Evolutionary conservation across 2,329 filamentous ascomycete genomes (phyloP), one percentile per base, ranked within the genome.

Genomic region (Neofusicoccum laricinum): DNA sequence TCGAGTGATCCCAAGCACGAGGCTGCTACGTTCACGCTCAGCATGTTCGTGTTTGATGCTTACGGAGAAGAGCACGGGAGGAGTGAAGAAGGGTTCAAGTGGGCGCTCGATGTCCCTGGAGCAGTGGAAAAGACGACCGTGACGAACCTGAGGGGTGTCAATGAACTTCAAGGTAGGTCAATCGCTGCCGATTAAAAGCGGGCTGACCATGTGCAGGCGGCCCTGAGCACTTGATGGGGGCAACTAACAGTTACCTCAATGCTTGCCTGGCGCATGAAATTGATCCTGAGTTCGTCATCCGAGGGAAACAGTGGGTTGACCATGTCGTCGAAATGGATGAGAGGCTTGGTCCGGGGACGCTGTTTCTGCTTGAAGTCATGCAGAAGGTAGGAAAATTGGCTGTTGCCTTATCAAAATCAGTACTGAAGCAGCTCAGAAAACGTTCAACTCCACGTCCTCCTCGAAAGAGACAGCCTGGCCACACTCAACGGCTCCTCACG

Each of bases 21-120:
- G 25, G 12, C 21, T 5, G 14, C 36, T 4, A 43, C 41, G 0
- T 36, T 59, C 41, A 30, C 34, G n/a, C 66, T 76, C 10, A 66
- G 64, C 1, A 62, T 75, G n/a, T 66, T 73, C 46, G 64, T 73
- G 5, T 72, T 71, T 61, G 74, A 76, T 66, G 69, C 73, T 14
- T 63, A 71, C 51, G 73, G 74, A 3, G 71, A 73, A 58, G 68
- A 68, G 43, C 73, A 75, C 57, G 73, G 69, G 2, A 66, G 72
- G 8, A 69, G 69, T 10, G 66, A 68, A 1, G 64, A 67, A 45
- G 71, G 68, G 2, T 76, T 76, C 53, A 71, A 69, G 10, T 73
- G 70, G 70, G 65, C 69, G 6, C 69, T 72, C 11, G 66, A 71
- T 12, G 66, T 75, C 10, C 65, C 68, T 1, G 73, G 72, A 6